Conservation (phyloP, 495 filamentous ascomycete species). For the Aspergillus steynii region DNA sequence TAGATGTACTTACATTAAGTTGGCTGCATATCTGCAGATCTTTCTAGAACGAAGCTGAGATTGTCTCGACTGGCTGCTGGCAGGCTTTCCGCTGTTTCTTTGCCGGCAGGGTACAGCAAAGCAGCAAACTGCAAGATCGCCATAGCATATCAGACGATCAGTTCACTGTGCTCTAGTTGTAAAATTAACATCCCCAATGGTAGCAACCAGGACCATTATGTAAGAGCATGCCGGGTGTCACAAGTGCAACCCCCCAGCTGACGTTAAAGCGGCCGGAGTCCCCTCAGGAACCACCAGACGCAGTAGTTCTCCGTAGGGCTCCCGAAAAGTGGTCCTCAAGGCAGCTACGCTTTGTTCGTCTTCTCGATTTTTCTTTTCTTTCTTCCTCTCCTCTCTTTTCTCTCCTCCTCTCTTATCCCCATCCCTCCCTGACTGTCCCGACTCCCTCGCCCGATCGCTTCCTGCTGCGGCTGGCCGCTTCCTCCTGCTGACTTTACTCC, state of each 20-base stretch:
- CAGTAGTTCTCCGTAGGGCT: constrained; percentile 4
- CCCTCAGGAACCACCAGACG: not conserved
- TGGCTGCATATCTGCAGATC: no score
- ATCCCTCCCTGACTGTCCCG: constrained; percentile 6
- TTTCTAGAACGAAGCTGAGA: no score
- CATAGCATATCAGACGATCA: no score
- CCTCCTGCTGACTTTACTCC: constrained; percentile 2
- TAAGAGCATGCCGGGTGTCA: not conserved
- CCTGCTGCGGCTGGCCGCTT: constrained; percentile 19
- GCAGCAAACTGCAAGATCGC: no score
- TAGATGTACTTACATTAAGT: no score
- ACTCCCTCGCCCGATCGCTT: constrained; percentile 4
- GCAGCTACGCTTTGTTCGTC: constrained; percentile 16
- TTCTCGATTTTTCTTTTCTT: constrained; percentile 8
- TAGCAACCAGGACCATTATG: not conserved
- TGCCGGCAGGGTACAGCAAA: no score
- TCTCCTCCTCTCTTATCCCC: constrained; percentile 6
- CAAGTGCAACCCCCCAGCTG: not conserved
- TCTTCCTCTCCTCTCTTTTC: not conserved
- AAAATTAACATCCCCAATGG: no score
- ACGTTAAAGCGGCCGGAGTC: not conserved
- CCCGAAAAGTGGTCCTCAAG: constrained; percentile 11
- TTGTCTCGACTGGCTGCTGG: no score
- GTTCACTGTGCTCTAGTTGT: no score
- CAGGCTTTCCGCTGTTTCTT: no score